A percentile compares a stretch with the other conserved stretches of the same genome.
Evolutionary conservation across 73 alveolate genomes (phyloP).

Genomic region (Paramecium bursaria): DNA sequence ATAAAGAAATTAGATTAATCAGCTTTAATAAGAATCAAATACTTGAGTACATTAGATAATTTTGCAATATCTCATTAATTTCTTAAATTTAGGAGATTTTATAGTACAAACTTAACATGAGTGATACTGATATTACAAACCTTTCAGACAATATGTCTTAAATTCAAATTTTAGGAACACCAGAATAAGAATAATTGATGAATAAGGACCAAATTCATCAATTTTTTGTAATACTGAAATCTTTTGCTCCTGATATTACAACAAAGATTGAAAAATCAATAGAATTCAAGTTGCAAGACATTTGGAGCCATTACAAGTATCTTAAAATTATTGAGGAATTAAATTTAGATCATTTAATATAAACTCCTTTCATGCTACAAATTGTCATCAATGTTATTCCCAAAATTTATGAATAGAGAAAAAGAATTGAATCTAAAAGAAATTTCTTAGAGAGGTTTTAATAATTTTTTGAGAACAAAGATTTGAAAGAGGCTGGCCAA

Average conservation of each 20-base stretch:
- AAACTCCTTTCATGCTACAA: constrained; percentile 40
- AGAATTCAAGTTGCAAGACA: neutral
- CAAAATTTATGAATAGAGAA: neutral
- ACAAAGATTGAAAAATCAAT: too few species aligned
- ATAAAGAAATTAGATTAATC: constrained; percentile 26
- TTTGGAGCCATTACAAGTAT: constrained; percentile 12
- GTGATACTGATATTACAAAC: too few species aligned
- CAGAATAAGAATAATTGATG: too few species aligned
- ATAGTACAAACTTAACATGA: too few species aligned
- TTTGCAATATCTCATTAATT: neutral
- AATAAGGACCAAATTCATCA: too few species aligned
- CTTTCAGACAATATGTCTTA: too few species aligned
- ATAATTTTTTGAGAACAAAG: neutral
- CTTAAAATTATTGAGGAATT: neutral
- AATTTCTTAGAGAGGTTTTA: constrained; percentile 1
- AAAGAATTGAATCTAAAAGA: neutral
- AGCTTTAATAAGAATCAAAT: constrained; percentile 2
- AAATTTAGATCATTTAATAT: constrained; percentile 1
- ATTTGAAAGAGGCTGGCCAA: neutral
- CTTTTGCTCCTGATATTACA: too few species aligned
- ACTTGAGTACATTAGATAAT: neutral
- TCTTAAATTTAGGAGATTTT: too few species aligned
- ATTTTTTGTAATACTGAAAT: too few species aligned
- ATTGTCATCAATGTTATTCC: constrained; percentile 33
- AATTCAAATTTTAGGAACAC: too few species aligned